Percentiles rank a stretch among this genome's conserved stretches.
Conservation (phyloP, 2,329 filamentous ascomycete genomes). For the Aspergillus awamori region DNA sequence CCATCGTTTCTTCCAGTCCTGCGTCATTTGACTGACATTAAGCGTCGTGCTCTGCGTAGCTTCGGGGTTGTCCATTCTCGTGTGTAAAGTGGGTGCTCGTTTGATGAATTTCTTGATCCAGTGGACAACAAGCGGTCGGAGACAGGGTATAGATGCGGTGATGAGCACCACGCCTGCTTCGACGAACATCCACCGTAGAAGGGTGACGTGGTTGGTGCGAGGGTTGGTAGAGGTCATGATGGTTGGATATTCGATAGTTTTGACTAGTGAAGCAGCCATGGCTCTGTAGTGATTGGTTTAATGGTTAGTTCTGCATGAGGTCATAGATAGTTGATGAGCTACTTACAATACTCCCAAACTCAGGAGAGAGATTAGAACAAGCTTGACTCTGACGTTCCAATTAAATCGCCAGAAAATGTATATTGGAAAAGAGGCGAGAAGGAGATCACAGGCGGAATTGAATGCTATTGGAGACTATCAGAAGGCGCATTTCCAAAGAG, state of each 20-base stretch:
- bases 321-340: too few relatives aligned
- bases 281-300: background rate
- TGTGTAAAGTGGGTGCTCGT: background rate
- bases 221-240: constrained; percentile 5
- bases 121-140: background rate
- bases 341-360: background rate
- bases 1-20: constrained; percentile 2
- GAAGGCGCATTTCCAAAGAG: too few relatives aligned
- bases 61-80: background rate
- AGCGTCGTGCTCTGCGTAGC: background rate
- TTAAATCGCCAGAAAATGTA: constrained; percentile 6
- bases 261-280: constrained; percentile 11
- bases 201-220: constrained; percentile 9
- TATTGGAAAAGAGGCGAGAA: constrained; percentile 2
- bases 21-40: background rate
- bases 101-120: background rate
- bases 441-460: constrained; percentile 4
- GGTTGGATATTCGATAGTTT: constrained; percentile 10
- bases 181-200: constrained; percentile 11
- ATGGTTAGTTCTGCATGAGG: background rate
- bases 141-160: background rate
- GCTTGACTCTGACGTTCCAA: background rate
- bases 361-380: background rate
- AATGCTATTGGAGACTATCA: background rate
- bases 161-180: constrained; percentile 7